Base-by-base conservation (phyloP, 2,329 filamentous ascomycete species). In the Thelonectria discophora region DNA sequence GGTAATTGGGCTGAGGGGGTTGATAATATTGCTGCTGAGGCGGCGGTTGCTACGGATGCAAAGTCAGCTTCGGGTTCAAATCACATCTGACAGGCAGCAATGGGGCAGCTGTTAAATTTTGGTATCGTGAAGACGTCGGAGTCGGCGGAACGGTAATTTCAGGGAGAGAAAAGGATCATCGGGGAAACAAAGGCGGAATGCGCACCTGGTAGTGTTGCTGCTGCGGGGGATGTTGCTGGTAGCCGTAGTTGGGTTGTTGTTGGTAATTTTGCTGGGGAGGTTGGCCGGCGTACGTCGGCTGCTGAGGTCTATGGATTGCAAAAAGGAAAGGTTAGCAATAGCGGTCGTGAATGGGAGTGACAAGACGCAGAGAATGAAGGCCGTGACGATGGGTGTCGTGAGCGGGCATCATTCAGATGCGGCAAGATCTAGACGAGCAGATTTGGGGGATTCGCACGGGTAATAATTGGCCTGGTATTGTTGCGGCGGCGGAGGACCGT, bases 211-310 rank as follows among this genome's bases (percentile, higher is more conserved):
- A 74, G 59, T 76, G 77, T 63, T 83, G 82, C 63, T 80, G 79
- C 61, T 79, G 80, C 65, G 79, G 80, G 42, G 73, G 74, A 55
- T 75, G 75, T 21, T 75, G 76, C 65, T 77, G 74, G 67, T 80
- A 73, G 57, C 81, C 80, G 67, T 81, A 82, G 54, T 79, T 80
- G 11, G 77, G 76, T 69, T 86, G 84, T 47, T 80, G 82, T 45
- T 82, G 83, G 52, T 74, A 75, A 27, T 74, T 74, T 55, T 70
- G 68, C 40, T 56, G 52, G 58, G 77, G 79, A 49, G 81, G 79
- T 72, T 85, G 84, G 60, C 77, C 78, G 70, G 77, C 78, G 66
- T 86, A 87, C 55, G 72, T 74, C 49, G 79, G 80, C 59, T 81
- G 79, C 20, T 77, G 78, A 57, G 70, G 63, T 60, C 79, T 80